phyloP scores from a whole-genome alignment of 2,329 filamentous ascomycete species.

The Diaporthe australafricana region DNA sequence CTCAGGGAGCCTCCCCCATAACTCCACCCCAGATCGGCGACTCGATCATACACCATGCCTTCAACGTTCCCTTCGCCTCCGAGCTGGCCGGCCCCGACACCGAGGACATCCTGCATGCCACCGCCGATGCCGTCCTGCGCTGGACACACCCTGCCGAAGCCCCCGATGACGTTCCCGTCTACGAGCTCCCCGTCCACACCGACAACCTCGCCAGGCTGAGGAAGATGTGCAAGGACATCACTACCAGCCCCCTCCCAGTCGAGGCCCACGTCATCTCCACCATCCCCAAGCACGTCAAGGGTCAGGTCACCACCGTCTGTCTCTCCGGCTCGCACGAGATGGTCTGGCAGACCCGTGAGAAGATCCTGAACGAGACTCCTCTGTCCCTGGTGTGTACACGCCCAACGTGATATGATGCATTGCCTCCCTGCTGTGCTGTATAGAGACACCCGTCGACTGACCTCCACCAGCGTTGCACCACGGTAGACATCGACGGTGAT shows the following conservation, averaged over 20 bases:
- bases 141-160: conserved; percentile 95
- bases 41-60: conserved; percentile 88
- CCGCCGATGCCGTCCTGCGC: conserved; percentile 84
- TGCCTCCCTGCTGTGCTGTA: conserved; percentile 41
- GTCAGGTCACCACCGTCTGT: conserved; percentile 86
- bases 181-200: conserved; percentile 91
- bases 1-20: conserved; percentile 65
- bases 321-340: conserved; percentile 88
- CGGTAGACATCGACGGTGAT: conserved; percentile 91
- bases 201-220: conserved; percentile 86
- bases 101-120: conserved; percentile 95
- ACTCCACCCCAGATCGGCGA: conserved; percentile 79
- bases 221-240: conserved; percentile 84
- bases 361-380: conserved; percentile 90
- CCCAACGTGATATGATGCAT: conserved; percentile 29
- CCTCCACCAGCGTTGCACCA: conserved; percentile 80
- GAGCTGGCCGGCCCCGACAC: conserved; percentile 92
- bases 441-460: conserved; percentile 42
- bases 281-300: conserved; percentile 78
- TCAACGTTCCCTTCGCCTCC: conserved; percentile 96
- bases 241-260: conserved; percentile 75
- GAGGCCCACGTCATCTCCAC: conserved; percentile 88
- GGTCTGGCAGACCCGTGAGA: conserved; percentile 90
- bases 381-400: conserved; percentile 82
- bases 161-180: conserved; percentile 83